phyloP scores from a whole-genome alignment of 2,329 filamentous ascomycete genomes.

The Stagonosporopsis rhizophila region DNA sequence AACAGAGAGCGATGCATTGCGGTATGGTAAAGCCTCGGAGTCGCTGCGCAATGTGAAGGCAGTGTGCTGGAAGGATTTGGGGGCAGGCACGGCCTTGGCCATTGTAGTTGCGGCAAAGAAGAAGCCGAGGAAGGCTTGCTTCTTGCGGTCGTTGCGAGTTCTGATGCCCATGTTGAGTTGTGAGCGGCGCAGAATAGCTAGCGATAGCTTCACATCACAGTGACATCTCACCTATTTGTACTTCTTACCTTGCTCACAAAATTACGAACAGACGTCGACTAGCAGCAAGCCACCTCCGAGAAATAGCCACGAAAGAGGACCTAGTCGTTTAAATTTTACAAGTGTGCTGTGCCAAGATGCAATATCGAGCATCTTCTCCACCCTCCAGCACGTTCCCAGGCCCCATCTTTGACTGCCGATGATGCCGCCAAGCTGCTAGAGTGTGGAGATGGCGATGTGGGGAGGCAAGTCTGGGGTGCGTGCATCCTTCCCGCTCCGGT shows the following conservation, averaged over 20 bases:
- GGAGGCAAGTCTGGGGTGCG: slow-evolving; percentile 12
- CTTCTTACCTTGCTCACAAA: neutral
- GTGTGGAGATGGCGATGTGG: slow-evolving; percentile 12
- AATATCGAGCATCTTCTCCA: neutral
- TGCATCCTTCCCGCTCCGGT: slow-evolving; percentile 9
- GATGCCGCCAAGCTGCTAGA: slow-evolving; percentile 17
- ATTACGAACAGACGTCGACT: neutral
- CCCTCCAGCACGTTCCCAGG: neutral
- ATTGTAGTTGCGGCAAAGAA: slow-evolving; percentile 16
- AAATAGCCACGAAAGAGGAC: slow-evolving; percentile 1
- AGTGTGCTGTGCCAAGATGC: slow-evolving; percentile 4
- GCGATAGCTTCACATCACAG: neutral
- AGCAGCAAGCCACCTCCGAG: slow-evolving; percentile 10
- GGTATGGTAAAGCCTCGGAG: slow-evolving; percentile 38
- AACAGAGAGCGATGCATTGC: slow-evolving; percentile 50
- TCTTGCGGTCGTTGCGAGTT: slow-evolving; percentile 12
- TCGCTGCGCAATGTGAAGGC: slow-evolving; percentile 11
- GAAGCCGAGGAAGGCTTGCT: slow-evolving; percentile 15
- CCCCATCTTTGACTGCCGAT: slow-evolving; percentile 9
- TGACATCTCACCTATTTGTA: slow-evolving; percentile 8
- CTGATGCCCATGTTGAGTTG: slow-evolving; percentile 7
- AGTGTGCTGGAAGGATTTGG: slow-evolving; percentile 6
- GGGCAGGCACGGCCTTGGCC: slow-evolving; percentile 8
- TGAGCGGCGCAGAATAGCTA: neutral
- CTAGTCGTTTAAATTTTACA: slow-evolving; percentile 1